Evolutionary conservation across 2,329 filamentous ascomycete genomes (phyloP), one percentile per base, ranked within the genome.

Genomic region (Stachybotrys elegans): DNA sequence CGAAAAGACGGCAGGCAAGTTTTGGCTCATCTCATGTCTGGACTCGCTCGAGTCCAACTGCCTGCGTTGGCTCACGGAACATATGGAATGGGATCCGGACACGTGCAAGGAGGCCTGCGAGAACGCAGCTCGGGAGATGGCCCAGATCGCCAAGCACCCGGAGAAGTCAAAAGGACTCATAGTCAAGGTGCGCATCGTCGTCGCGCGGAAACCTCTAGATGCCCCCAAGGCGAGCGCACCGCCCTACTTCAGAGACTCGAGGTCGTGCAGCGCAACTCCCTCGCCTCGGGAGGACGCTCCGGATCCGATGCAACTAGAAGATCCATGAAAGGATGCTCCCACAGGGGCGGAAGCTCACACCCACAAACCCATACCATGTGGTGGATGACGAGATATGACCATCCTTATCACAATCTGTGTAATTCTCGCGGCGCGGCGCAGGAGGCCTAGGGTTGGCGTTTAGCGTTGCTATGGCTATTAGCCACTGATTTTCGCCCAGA

Each of bases 21-120:
- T 78, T 40, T 79, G 74, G 74, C 62, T 79, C 23, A 69, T 78
- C 20, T 66, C 69, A 3, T 68, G 72, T 46, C 60, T 79, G 23
- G 74, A 78, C 44, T 68, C 69, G 4, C 55, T 78, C 22, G 76
- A 79, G 55, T 67, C 75, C 11, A 56, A 62, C 23, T 69, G 63
- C 32, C 55, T 81, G 48, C 67, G 78, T 25, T 63, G 73, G 11
- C 63, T 81, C 45, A 80, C 75, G 2, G 70, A 68, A 49, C 63
- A 76, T 39, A 70, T 77, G 62, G 72, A 64, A 7, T 80, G 76
- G 75, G 68, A 72, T 19, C 60, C 72, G 1, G 67, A 75, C 1
- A 61, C 70, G 25, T 75, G 74, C 45, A 69, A 72, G 38, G 57
- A 59, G 22, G 62, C 68, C 20, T 77, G 75, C 53, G 69, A 73